These are phyloP conservation scores for Tuber calosporum DNA, from an alignment of 495 filamentous ascomycete species.

Conservation along the genomic window DNA sequence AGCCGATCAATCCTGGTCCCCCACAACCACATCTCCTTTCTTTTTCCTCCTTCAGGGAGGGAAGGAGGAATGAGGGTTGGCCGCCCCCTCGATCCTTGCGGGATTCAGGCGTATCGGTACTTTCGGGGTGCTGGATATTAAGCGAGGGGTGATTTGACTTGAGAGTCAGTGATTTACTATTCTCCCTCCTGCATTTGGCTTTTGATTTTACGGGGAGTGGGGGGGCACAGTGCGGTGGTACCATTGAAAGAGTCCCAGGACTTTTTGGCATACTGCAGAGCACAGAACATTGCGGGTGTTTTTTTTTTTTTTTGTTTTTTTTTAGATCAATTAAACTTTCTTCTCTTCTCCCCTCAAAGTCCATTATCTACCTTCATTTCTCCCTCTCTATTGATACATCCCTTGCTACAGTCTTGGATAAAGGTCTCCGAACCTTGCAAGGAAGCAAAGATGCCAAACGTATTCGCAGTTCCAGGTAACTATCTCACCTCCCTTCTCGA, in stretches of 20 bases:
- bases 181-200: neutral
- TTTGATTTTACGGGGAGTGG: neutral
- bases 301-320: neutral
- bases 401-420: neutral
- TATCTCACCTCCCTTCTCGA: neutral
- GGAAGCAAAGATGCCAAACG: constrained; percentile 39
- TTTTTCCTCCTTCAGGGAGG: neutral
- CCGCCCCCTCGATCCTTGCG: neutral
- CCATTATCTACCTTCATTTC: neutral
- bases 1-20: neutral
- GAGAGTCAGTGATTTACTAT: neutral
- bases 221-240: neutral
- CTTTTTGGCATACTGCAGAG: neutral
- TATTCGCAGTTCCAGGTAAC: constrained; percentile 47
- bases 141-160: neutral
- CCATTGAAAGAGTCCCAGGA: neutral
- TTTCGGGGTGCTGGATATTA: neutral
- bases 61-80: neutral
- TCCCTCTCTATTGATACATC: neutral
- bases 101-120: neutral
- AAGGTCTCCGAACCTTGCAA: neutral
- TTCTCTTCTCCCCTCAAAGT: neutral
- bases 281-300: neutral
- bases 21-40: neutral
- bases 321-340: neutral